Base-by-base conservation (phyloP, 2,329 filamentous ascomycete species). In the Mycosphaerella sp. region DNA sequence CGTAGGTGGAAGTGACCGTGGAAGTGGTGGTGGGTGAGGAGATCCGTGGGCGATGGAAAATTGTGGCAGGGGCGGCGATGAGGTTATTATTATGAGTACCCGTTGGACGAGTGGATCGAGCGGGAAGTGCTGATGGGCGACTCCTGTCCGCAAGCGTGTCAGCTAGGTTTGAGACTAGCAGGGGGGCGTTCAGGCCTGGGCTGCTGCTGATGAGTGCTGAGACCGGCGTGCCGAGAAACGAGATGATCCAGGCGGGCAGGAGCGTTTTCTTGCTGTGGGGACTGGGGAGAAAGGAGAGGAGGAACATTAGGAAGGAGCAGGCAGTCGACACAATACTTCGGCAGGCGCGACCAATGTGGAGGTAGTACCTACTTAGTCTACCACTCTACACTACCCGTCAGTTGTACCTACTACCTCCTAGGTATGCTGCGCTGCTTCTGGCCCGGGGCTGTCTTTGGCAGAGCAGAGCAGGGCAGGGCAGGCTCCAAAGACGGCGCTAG, bases 111-210 rank as follows among this genome's bases (percentile, higher is more conserved):
- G 42, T 26, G 42, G 17, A 23, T 29, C 42, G 42, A 21, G 45
- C 45, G 45, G 45, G 36, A 29, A n/a, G 6, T 17, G 29, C 6
- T 46, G 45, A 46, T 46, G 45, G 8, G 29, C 14, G 29, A 12
- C 29, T 36, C 48, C 48, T 51, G 48, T 45, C 6, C 29, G 48
- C 48, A 45, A 51, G 48, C 48, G 48, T 29, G 26, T 29, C 48
- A 51, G 42, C 42, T 44, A 44, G 26, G 21, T 23, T 26, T 26
- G 42, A 29, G 5, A 21, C 42, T 44, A 44, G 42, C 21, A 38
- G 34, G 34, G 42, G 8, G 12, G 21, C 29, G 26, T 21, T 21
- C 26, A 11, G 14, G 14, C 14, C 14, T 17, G 14, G 14, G 14
- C 14, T 17, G 14, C 14, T 17, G 14, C 14, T 17, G 14, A 17